Base-by-base conservation (phyloP, 495 filamentous ascomycete genomes). In the Cudoniella acicularis region DNA sequence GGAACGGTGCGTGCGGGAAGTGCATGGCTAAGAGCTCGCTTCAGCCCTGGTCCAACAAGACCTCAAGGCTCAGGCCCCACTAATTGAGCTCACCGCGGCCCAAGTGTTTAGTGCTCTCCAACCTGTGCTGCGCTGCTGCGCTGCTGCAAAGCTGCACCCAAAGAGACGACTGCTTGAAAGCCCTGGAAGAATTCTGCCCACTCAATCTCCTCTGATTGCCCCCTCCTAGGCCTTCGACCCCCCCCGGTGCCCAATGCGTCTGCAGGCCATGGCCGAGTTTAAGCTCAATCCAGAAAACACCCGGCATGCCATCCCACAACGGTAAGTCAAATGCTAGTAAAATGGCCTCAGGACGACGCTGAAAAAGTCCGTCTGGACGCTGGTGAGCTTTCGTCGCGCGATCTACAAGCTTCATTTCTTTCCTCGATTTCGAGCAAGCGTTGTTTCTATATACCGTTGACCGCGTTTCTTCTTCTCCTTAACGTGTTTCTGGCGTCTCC, bases 351-450 rank as follows among this genome's bases (percentile, higher is more conserved):
- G 16, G 48, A 50, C 46, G 30, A 2, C 46, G 27, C 25, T 30
- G 55, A 46, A 55, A 57, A 58, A 58, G 20, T 13, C 48, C 17
- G 46, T 51, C 55, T 23, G 46, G 40, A 30, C 10, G 55, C 48
- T 41, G 10, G 8, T 20, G 18, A 26, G 36, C 20, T 4, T 16
- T 23, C n/a, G 17, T 22, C 20, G 23, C n/a, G n/a, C 25, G n/a
- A 53, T 59, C 49, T 47, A 26, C 56, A 53, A 27, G 48, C 30
- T 59, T 59, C 56, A 59, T 59, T 59, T 53, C 21, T 43, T 59
- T 59, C 20, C 20, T 30, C 23, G 27, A 23, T 8, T 47, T 51
- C 17, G 8, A 9, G 25, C n/a, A 46, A 46, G 11, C 18, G n/a
- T 46, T 46, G 43, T 46, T 46, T 46, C 17, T 16, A 13, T 1